phyloP scores from a whole-genome alignment of 805 yeast genomes.

The Pichia pseudocactophila region DNA sequence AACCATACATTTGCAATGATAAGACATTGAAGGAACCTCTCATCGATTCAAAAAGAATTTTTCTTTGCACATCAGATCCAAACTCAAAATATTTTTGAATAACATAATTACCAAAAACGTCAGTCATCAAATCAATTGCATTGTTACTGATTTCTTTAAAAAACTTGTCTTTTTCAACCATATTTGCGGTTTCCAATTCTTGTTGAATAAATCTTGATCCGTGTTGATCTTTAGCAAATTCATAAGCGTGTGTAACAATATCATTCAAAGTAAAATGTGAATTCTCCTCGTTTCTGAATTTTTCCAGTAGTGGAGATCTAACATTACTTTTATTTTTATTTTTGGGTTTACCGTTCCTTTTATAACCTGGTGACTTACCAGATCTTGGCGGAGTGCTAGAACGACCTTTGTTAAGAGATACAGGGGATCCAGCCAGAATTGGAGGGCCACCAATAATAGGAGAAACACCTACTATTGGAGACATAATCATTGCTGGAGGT shows the following conservation, averaged over 20 bases:
- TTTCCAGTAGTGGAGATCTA: slow-evolving; percentile 76
- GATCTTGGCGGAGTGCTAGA: slow-evolving; percentile 3
- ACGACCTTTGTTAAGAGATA: not conserved
- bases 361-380: slow-evolving; percentile 2
- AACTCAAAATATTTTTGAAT: slow-evolving; percentile 88
- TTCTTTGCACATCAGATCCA: slow-evolving; percentile 64
- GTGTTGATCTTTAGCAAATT: slow-evolving; percentile 91
- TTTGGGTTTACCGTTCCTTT: slow-evolving; percentile 17
- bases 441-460: slow-evolving; percentile 1
- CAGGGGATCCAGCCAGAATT: not conserved
- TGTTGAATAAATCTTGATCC: slow-evolving; percentile 97
- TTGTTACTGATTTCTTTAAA: slow-evolving; percentile 76
- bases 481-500: slow-evolving; percentile 7
- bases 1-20: slow-evolving; percentile 94
- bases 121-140: slow-evolving; percentile 77
- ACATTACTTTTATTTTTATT: slow-evolving; percentile 39
- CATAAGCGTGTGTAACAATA: slow-evolving; percentile 79
- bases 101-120: slow-evolving; percentile 96
- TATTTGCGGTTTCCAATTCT: slow-evolving; percentile 53
- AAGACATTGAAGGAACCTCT: slow-evolving; percentile 63
- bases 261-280: slow-evolving; percentile 61
- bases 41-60: slow-evolving; percentile 61
- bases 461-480: slow-evolving; percentile 9
- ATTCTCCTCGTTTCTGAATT: slow-evolving; percentile 60
- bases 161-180: slow-evolving; percentile 68